These are phyloP conservation scores for Exobasidium cylindrosporum DNA, from an alignment of 1,284 basidiomycete genomes.

Conservation along the genomic window DNA sequence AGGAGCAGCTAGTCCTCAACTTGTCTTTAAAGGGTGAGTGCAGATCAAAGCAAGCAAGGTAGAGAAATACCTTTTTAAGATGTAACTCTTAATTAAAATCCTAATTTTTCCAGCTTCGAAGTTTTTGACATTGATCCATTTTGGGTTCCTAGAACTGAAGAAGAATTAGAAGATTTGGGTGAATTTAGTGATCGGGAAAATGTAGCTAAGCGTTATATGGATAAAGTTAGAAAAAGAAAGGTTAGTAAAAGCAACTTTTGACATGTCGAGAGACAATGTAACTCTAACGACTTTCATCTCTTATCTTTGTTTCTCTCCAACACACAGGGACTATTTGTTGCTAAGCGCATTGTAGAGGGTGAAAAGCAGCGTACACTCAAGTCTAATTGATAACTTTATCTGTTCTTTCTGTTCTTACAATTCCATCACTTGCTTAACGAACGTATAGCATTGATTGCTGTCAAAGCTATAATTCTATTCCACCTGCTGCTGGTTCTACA, in stretches of 20 bases:
- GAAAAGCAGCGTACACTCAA: constrained; percentile 55
- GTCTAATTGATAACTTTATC: constrained; percentile 47
- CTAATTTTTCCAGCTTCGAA: constrained; percentile 27
- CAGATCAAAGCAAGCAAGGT: not conserved
- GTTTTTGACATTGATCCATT: constrained; percentile 71
- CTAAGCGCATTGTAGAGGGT: constrained; percentile 45
- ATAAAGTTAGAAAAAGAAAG: constrained; percentile 67
- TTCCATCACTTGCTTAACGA: too few species aligned
- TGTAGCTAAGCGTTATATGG: constrained; percentile 91
- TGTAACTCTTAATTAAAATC: constrained; percentile 54
- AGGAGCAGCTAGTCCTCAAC: constrained; percentile 91
- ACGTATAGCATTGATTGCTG: too few species aligned
- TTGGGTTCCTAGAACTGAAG: constrained; percentile 97
- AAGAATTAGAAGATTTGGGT: constrained; percentile 94
- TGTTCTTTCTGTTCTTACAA: too few species aligned
- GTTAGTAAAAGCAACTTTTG: constrained; percentile 7
- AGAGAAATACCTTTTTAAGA: constrained; percentile 50
- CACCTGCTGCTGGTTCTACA: too few species aligned
- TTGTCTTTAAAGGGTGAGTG: constrained; percentile 86
- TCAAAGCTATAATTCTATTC: too few species aligned
- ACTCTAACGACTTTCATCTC: not conserved
- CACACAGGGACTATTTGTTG: constrained; percentile 41
- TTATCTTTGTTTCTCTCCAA: constrained; percentile 9
- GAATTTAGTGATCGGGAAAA: constrained; percentile 92
- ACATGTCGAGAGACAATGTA: not conserved